These are phyloP conservation scores for Trichosporon coremiiforme DNA, from an alignment of 1,284 basidiomycete species.

Conservation along the genomic window DNA sequence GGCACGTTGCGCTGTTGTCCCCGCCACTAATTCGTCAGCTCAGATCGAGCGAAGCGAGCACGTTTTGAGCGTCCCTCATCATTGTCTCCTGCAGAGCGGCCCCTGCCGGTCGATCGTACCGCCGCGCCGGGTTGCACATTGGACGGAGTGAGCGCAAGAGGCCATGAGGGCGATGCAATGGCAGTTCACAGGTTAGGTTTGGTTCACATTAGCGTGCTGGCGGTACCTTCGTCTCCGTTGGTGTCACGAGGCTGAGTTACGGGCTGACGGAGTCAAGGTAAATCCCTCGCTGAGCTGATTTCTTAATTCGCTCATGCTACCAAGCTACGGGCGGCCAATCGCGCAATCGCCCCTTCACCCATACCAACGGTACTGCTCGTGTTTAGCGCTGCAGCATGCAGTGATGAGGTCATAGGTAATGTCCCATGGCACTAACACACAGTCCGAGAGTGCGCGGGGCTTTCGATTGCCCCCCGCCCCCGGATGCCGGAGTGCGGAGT, in stretches of 20 bases:
- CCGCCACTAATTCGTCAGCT: not conserved
- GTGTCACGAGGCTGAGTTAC: not conserved
- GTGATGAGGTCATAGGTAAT: not conserved
- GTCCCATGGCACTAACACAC: not conserved
- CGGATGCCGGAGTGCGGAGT: not conserved
- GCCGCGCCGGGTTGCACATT: not conserved
- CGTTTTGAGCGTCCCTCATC: not conserved
- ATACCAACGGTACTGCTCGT: too few relatives aligned
- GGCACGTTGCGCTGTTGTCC: not conserved
- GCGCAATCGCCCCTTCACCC: not conserved
- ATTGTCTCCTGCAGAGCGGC: too few relatives aligned
- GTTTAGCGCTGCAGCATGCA: too few relatives aligned
- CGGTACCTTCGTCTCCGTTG: too few relatives aligned
- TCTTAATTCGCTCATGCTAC: conserved; percentile 3
- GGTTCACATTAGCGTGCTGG: not conserved
- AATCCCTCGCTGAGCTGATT: conserved; percentile 11
- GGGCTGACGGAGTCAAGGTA: not conserved
- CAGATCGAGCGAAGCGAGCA: not conserved
- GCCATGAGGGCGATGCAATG: not conserved
- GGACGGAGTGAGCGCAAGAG: not conserved
- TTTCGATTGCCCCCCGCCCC: not conserved
- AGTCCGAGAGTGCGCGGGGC: not conserved
- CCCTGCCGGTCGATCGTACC: not conserved
- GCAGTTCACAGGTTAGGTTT: not conserved
- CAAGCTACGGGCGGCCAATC: not conserved